A percentile compares a stretch with the other conserved stretches of the same genome.
Evolutionary conservation across 2,329 filamentous ascomycete species (phyloP).

Genomic region (Didymella sp.): DNA sequence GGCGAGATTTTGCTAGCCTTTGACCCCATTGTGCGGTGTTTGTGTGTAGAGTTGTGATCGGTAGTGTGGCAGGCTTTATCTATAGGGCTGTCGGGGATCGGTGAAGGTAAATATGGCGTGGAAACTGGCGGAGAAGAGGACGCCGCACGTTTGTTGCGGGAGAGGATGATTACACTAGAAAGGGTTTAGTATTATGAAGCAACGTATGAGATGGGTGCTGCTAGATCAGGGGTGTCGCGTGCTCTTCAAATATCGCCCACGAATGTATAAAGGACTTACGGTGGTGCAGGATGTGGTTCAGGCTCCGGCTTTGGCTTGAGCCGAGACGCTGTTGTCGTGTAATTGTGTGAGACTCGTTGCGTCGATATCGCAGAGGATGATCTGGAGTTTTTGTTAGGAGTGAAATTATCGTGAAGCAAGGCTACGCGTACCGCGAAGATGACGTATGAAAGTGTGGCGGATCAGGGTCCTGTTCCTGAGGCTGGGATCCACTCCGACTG

Average conservation of each 20-base stretch:
- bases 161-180: conserved; percentile 30
- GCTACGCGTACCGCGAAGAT: conserved; percentile 32
- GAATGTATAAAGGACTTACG: conserved; percentile 13
- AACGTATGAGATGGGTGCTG: not conserved
- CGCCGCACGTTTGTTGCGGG: conserved; percentile 18
- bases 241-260: not conserved
- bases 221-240: not conserved
- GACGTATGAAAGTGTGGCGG: conserved; percentile 33
- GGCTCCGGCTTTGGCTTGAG: conserved; percentile 13
- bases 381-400: conserved; percentile 15
- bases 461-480: conserved; percentile 31
- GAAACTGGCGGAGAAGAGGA: conserved; percentile 14
- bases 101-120: not conserved
- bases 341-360: conserved; percentile 14
- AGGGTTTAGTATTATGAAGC: not conserved
- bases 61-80: not conserved
- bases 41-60: not conserved
- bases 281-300: conserved; percentile 19
- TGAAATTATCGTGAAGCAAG: conserved; percentile 14
- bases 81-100: not conserved
- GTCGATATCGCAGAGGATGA: not conserved
- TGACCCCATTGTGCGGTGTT: conserved; percentile 38
- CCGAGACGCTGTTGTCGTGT: not conserved
- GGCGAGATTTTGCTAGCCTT: conserved; percentile 35
- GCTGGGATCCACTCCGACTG: conserved; percentile 23